Evolutionary conservation across 2,329 filamentous ascomycete genomes (phyloP), one percentile per base, ranked within the genome.

Genomic region (Ascochyta koolunga): DNA sequence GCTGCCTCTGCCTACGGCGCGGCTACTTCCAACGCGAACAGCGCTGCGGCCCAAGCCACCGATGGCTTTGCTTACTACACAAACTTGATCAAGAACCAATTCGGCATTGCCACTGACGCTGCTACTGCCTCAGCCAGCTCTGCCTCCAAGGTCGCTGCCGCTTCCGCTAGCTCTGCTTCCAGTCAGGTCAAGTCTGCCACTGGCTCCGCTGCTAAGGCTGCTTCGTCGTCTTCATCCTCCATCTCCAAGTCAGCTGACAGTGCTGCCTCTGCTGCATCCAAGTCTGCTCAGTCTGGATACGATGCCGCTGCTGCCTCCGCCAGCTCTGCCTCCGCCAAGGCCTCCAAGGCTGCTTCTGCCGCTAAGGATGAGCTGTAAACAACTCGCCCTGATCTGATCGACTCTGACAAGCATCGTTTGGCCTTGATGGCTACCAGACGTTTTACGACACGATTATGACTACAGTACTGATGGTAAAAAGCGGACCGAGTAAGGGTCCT

Each of bases 11-110:
- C 67, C 38, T 68, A 68, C 46, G 75, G 72, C 65, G 69, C 70
- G 33, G 77, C 76, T 44, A 78, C 78, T 31, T 75, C 77, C 60
- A 76, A 71, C 54, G 91, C 89, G 42, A 86, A 87, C 53, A 93
- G 95, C 70, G 78, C 90, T 68, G 93, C 84, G 65, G 86, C 90
- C 44, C 83, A 86, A 72, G 91, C 90, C 8, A 93, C 90, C 4
- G 57, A 60, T 22, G 69, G 62, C 33, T 65, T 69, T 19, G 64
- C 61, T 22, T 63, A 64, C 42, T 73, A 71, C 64, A 64, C 64
- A 68, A 73, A 79, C 62, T 73, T 72, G 66, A 62, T 76, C 59
- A 73, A 77, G 71, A 72, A 74, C 56, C 70, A 79, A 64, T 54
- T 80, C 51, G 78, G 78, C 46, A 62, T 80, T 29, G 76, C 74